Conservation (phyloP, 2,329 filamentous ascomycete genomes). For the Chaetomium olivaceum region DNA sequence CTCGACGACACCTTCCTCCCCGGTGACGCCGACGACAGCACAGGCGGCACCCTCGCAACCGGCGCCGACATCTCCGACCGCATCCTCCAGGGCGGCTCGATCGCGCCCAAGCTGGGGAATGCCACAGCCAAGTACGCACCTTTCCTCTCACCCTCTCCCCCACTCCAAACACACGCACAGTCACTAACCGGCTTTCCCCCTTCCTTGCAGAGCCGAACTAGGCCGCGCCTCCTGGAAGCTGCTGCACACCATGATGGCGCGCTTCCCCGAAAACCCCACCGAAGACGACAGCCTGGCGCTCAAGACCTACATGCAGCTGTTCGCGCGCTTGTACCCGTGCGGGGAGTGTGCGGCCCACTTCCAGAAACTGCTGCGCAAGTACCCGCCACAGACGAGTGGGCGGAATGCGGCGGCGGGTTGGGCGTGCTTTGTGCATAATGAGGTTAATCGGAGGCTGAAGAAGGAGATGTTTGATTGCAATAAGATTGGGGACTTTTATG, state of each 20-base stretch:
- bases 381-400: conserved; percentile 64
- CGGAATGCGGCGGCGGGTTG: conserved; percentile 66
- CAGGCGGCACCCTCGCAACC: conserved; percentile 28
- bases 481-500: conserved; percentile 69
- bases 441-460: conserved; percentile 63
- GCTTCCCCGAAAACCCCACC: conserved; percentile 66
- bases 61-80: conserved; percentile 49
- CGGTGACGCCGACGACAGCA: conserved; percentile 20
- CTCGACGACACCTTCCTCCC: conserved; percentile 10
- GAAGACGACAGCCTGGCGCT: conserved; percentile 63
- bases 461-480: conserved; percentile 66
- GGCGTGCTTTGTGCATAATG: conserved; percentile 68
- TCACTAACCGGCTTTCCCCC: conserved; percentile 19
- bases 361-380: conserved; percentile 60
- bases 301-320: conserved; percentile 65
- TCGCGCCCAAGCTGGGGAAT: conserved; percentile 80
- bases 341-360: conserved; percentile 71
- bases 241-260: conserved; percentile 69
- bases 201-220: conserved; percentile 56
- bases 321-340: conserved; percentile 69
- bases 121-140: conserved; percentile 69
- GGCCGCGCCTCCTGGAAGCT: conserved; percentile 70
- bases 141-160: conserved; percentile 8
- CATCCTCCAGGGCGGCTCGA: conserved; percentile 66
- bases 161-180: not conserved